Percentiles rank a stretch among this genome's conserved stretches.
These are phyloP conservation scores for Pseudogymnoascus sp. DNA, from an alignment of 2,329 filamentous ascomycete species.

Conservation along the genomic window DNA sequence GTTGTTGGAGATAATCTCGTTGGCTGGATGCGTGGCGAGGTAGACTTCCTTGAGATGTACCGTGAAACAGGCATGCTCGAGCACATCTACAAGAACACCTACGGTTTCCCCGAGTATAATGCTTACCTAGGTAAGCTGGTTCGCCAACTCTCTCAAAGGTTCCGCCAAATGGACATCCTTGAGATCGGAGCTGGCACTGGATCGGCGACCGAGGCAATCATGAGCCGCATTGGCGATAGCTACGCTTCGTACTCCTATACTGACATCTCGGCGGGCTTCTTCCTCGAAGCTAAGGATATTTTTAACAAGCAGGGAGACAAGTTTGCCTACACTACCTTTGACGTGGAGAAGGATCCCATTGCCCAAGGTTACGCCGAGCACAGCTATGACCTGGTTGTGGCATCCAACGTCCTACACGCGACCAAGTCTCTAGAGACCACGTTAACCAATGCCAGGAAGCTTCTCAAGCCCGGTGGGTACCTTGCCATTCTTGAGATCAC, in stretches of 20 bases:
- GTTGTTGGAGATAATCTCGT: slow-evolving; percentile 11
- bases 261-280: slow-evolving; percentile 37
- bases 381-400: slow-evolving; percentile 32
- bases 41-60: slow-evolving; percentile 1
- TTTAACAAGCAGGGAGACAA: slow-evolving; percentile 21
- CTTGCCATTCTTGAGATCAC: slow-evolving; percentile 21
- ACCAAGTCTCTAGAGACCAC: slow-evolving; percentile 24
- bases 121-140: slow-evolving; percentile 71
- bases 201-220: slow-evolving; percentile 32
- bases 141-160: slow-evolving; percentile 27
- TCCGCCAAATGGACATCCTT: slow-evolving; percentile 37
- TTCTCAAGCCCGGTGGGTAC: slow-evolving; percentile 23
- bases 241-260: slow-evolving; percentile 40
- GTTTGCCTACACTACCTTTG: slow-evolving; percentile 27
- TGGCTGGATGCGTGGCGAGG: slow-evolving; percentile 8
- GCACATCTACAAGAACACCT: slow-evolving; percentile 36
- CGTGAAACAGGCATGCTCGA: slow-evolving; percentile 11
- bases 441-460: slow-evolving; percentile 20
- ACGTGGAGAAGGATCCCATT: slow-evolving; percentile 23
- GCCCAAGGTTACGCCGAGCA: slow-evolving; percentile 26
- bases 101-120: slow-evolving; percentile 80
- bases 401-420: slow-evolving; percentile 32
- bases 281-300: slow-evolving; percentile 29
- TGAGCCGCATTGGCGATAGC: slow-evolving; percentile 26
- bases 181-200: slow-evolving; percentile 38